Conservation (phyloP, 2,329 filamentous ascomycete species). For the Epichloe baconii region DNA sequence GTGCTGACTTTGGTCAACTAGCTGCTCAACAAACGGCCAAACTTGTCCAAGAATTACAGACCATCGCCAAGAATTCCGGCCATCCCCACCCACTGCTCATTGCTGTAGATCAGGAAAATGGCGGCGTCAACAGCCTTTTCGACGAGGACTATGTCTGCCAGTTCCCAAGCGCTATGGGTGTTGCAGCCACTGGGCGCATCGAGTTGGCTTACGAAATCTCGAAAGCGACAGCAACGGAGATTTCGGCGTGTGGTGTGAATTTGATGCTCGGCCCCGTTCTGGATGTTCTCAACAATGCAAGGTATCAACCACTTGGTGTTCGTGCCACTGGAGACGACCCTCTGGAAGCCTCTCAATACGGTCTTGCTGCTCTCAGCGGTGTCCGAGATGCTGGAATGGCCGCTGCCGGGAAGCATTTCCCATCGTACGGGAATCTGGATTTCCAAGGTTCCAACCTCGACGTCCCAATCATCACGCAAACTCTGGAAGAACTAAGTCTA, state of each 20-base stretch:
- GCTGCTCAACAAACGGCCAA: slow-evolving; percentile 82
- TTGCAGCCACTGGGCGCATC: slow-evolving; percentile 80
- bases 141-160: slow-evolving; percentile 93
- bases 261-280: slow-evolving; percentile 88
- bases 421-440: slow-evolving; percentile 88
- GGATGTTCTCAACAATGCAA: slow-evolving; percentile 85
- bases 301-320: slow-evolving; percentile 82
- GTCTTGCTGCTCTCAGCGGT: slow-evolving; percentile 79
- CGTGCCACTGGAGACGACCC: slow-evolving; percentile 86
- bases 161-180: slow-evolving; percentile 92
- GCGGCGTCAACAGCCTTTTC: slow-evolving; percentile 90
- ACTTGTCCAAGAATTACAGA: slow-evolving; percentile 83
- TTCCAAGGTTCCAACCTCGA: slow-evolving; percentile 84
- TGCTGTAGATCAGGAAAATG: slow-evolving; percentile 93
- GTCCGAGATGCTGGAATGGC: slow-evolving; percentile 83
- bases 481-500: slow-evolving; percentile 81
- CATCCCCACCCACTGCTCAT: slow-evolving; percentile 84
- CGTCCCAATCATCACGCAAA: slow-evolving; percentile 91
- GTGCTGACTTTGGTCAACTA: slow-evolving; percentile 28
- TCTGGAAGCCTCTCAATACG: slow-evolving; percentile 87
- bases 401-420: slow-evolving; percentile 92
- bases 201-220: slow-evolving; percentile 81
- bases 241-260: slow-evolving; percentile 88
- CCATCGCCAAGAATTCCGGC: slow-evolving; percentile 78
- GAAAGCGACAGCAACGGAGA: slow-evolving; percentile 83